Base-by-base conservation (phyloP, 2,329 filamentous ascomycete genomes). In the Botrytis sinoallii region DNA sequence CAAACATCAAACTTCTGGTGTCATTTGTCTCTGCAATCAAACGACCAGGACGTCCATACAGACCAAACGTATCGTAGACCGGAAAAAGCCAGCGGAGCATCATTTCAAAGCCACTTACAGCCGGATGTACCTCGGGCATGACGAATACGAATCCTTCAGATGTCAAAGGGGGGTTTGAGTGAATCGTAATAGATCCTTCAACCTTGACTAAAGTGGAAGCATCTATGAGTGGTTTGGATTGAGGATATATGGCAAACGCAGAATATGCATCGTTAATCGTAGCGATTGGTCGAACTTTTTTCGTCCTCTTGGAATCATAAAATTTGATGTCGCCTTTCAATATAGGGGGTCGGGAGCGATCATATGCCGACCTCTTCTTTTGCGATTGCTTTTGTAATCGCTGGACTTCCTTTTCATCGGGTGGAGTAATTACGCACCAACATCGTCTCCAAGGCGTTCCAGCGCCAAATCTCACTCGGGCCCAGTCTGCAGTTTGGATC, bases 141-240 rank as follows among this genome's bases (percentile, higher is more conserved):
- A 98, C 91, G 80, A 99, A 99, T 7, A 99, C 93, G 79, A 98
- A 98, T 0, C 96, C 96, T 81, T 99, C 96, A 0, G 92, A 92
- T 3, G 90, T 90, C 0, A 92, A 38, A 38, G 93, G 90, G 14
- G 93, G 91, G 20, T 90, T 88, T 0, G 92, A 91, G 83, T 98
- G 94, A 57, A 98, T 93, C 0, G 92, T 94, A 75, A 99, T 94
- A 76, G 90, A 90, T 16, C 95, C 96, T 83, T 99, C 96, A 42
- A 99, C 88, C 83, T 99, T 99, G 76, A 98, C 88, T 74, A 99
- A 84, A 0, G 95, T 98, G 1, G 96, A 98, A 74, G 95, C 93
- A 78, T 99, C 95, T 74, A 99, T 97, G 57, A 99, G 85, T 0
- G 93, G 92, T 83, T 97, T 97, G 25, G 94, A 92, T 81, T 98